These are phyloP conservation scores for Lactifluus piperatus DNA, from an alignment of 768 basidiomycete genomes.

Conservation along the genomic window DNA sequence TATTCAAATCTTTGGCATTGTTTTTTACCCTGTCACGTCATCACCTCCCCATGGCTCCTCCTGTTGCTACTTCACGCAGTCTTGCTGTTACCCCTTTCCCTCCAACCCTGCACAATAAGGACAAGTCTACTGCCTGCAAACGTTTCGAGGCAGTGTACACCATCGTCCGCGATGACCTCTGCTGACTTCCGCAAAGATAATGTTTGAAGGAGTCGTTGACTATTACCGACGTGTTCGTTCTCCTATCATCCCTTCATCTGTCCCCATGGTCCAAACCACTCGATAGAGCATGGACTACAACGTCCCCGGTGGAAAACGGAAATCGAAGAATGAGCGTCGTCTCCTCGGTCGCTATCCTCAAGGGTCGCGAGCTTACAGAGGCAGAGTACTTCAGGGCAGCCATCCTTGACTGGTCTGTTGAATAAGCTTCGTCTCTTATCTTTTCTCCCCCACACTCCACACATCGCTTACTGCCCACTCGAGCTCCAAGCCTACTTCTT, in stretches of 20 bases:
- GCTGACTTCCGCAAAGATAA: slow-evolving; percentile 54
- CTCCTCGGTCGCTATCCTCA: slow-evolving; percentile 81
- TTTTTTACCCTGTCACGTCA: no score
- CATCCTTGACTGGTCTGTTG: slow-evolving; percentile 90
- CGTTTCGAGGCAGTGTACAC: slow-evolving; percentile 70
- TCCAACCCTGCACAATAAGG: no score
- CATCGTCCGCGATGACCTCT: slow-evolving; percentile 65
- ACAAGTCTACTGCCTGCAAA: slow-evolving; percentile 32
- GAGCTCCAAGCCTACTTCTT: slow-evolving; percentile 97
- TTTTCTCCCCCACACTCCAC: not conserved
- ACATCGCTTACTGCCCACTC: not conserved
- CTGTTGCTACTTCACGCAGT: no score
- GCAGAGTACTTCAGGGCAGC: slow-evolving; percentile 87
- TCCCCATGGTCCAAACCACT: not conserved
- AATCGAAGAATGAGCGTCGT: slow-evolving; percentile 96
- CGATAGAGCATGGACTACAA: slow-evolving; percentile 82
- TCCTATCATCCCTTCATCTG: not conserved
- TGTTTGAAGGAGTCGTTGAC: slow-evolving; percentile 76
- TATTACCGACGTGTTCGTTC: slow-evolving; percentile 74
- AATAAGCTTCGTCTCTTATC: slow-evolving; percentile 61
- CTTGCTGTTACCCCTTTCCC: no score
- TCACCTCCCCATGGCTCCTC: no score
- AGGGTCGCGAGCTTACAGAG: slow-evolving; percentile 58
- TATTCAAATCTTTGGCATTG: no score
- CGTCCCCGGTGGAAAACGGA: slow-evolving; percentile 91